Base-by-base conservation (phyloP, 495 filamentous ascomycete genomes). In the Podospora didyma region DNA sequence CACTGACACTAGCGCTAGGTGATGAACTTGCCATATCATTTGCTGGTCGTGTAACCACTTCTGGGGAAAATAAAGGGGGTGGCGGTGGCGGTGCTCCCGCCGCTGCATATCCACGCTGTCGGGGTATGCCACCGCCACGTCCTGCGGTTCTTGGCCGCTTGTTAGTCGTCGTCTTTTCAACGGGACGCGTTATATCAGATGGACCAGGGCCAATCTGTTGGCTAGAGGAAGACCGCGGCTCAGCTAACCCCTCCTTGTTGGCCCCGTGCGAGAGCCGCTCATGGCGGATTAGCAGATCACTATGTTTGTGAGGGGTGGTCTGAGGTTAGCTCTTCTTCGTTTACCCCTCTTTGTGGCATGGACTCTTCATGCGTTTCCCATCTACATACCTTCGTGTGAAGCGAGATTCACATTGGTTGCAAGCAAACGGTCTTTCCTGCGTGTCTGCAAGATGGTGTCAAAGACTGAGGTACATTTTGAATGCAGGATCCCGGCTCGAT, bases 401-500 rank as follows among this genome's bases (percentile, higher is more conserved):
- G 2, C 51, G 35, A 26, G 51, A 53, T 7, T 52, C 41, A 31
- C 55, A 58, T 23, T 19, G 51, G 6, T n/a, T 56, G 20, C 56
- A 49, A 12, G 10, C 17, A 54, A 56, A 59, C 2, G 48, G 52
- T 26, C 52, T 11, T 42, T 60, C 52, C 35, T 51, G 49, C 7
- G 52, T 60, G 21, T 52, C 53, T 60, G 16, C 14, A 14, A 3
- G 16, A 51, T 14, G 11, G 31, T 12, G 12, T 23, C 11, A 49
- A 16, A 31, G 14, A 14, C 7, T 2, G 24, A 34, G 9, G 9
- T 31, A 9, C 4, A 9, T 31, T 31, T 31, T 31, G 4, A 9
- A 31, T 31, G 9, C 4, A 31, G 26, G 4, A 31, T 31, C 26
- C 26, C 3, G n/a, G n/a, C n/a, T n/a, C n/a, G n/a, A n/a, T n/a